These are phyloP conservation scores for Ophiostoma sp. DNA, from an alignment of 2,329 filamentous ascomycete species.

Conservation along the genomic window DNA sequence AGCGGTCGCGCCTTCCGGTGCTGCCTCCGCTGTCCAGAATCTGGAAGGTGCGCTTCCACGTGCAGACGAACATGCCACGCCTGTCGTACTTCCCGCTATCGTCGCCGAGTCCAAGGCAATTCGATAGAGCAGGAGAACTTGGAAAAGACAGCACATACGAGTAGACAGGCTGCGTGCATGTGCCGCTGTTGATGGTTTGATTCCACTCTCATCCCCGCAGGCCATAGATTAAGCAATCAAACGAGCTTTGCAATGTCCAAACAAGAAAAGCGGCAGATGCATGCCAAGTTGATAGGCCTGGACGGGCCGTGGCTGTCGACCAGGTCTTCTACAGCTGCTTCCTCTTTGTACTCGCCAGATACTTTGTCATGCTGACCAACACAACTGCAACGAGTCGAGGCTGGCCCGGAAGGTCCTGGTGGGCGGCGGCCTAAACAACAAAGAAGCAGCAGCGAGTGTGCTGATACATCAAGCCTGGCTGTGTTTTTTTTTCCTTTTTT, in stretches of 20 bases:
- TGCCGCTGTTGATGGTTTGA: neutral
- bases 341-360: neutral
- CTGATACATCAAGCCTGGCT: neutral
- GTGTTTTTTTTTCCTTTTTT: neutral
- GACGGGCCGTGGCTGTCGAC: conserved; percentile 3
- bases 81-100: neutral
- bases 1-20: conserved; percentile 28
- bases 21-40: conserved; percentile 23
- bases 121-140: neutral
- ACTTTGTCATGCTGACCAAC: neutral
- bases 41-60: neutral
- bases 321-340: neutral
- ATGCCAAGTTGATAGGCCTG: conserved; percentile 22
- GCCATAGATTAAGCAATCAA: neutral
- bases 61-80: neutral
- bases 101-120: neutral
- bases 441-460: neutral
- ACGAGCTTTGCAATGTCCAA: conserved; percentile 12
- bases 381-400: neutral
- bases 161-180: neutral
- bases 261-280: conserved; percentile 25
- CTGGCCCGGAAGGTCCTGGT: neutral
- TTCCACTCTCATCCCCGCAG: neutral
- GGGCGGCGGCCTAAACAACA: too few relatives aligned
- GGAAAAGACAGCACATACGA: too few relatives aligned